phyloP scores from a whole-genome alignment of 2,329 filamentous ascomycete species.

The Hypoxylon sp. region DNA sequence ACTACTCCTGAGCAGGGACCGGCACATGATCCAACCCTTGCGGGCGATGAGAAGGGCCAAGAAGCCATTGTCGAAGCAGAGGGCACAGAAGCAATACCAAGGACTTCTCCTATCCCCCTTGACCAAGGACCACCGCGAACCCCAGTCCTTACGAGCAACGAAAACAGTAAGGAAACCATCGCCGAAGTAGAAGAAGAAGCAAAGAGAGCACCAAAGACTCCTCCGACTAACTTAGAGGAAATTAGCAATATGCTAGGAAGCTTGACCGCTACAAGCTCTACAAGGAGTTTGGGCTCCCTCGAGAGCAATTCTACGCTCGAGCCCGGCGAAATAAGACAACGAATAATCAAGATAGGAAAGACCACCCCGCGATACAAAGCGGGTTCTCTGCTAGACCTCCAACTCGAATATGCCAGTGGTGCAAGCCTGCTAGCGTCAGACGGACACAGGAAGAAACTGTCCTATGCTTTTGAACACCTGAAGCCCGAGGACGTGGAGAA shows the following conservation, averaged over 20 bases:
- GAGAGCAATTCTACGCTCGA: not conserved
- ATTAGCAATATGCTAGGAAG: not conserved
- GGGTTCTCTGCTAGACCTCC: slow-evolving; percentile 32
- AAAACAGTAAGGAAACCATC: not conserved
- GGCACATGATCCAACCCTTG: not conserved
- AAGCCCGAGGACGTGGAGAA: not conserved
- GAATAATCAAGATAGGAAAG: slow-evolving; percentile 5
- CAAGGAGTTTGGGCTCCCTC: not conserved
- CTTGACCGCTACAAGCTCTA: not conserved
- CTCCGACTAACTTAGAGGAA: not conserved
- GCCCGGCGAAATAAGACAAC: not conserved
- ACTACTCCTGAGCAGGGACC: not conserved
- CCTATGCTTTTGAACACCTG: slow-evolving; percentile 20
- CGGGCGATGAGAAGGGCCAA: not conserved
- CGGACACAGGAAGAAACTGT: slow-evolving; percentile 14
- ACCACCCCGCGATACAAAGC: slow-evolving; percentile 31
- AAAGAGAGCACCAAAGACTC: not conserved
- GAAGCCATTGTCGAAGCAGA: not conserved
- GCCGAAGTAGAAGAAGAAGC: not conserved
- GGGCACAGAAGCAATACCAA: not conserved
- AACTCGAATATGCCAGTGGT: slow-evolving; percentile 35
- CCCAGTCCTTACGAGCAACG: not conserved
- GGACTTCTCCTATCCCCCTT: not conserved
- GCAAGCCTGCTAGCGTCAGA: not conserved
- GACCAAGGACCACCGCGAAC: not conserved